phyloP scores from a whole-genome alignment of 2,329 filamentous ascomycete species.

The Hypoxylon sp. region DNA sequence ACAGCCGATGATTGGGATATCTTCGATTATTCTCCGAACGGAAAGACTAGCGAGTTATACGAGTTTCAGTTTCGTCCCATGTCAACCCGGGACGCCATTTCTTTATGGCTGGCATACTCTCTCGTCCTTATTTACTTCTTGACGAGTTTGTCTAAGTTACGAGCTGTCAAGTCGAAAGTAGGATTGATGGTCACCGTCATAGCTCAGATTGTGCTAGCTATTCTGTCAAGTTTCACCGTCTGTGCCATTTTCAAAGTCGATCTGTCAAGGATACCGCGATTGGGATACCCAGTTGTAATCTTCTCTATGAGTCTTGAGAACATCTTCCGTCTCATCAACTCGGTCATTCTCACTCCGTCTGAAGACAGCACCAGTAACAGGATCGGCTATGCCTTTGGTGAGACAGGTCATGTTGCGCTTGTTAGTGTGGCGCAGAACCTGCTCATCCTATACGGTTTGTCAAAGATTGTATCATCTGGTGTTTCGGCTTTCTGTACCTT shows the following conservation, averaged over 20 bases:
- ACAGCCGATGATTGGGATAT: conserved; percentile 70
- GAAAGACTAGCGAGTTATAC: conserved; percentile 71
- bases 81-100: conserved; percentile 72
- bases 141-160: conserved; percentile 73
- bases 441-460: conserved; percentile 72
- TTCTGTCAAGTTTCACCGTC: conserved; percentile 82
- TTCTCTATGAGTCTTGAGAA: conserved; percentile 82
- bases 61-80: conserved; percentile 84
- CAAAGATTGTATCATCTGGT: conserved; percentile 74
- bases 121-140: conserved; percentile 74
- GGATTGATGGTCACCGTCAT: conserved; percentile 78
- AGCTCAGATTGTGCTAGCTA: conserved; percentile 76
- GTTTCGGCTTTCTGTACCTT: conserved; percentile 82
- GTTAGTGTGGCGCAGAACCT: conserved; percentile 77
- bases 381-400: conserved; percentile 79
- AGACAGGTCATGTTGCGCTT: conserved; percentile 77
- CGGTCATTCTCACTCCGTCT: conserved; percentile 77
- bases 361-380: conserved; percentile 75
- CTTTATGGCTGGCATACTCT: conserved; percentile 74
- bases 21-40: conserved; percentile 67
- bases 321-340: conserved; percentile 81
- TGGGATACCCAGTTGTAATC: conserved; percentile 81
- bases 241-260: conserved; percentile 82
- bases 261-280: conserved; percentile 78
- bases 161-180: conserved; percentile 79